Conservation (phyloP, 2,329 filamentous ascomycete genomes). For the Ophiosphaerella korrae region DNA sequence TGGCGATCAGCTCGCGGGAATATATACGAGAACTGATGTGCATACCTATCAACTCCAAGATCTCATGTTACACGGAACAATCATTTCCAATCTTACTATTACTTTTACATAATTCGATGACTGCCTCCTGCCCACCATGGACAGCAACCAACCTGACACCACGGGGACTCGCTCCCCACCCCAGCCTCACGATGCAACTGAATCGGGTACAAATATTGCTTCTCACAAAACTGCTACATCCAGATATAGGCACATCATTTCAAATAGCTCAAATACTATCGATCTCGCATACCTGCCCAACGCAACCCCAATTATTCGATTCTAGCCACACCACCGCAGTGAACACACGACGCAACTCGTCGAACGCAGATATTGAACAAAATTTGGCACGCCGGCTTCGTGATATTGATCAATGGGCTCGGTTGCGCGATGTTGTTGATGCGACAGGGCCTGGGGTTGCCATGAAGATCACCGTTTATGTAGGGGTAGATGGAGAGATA, state of each 20-base stretch:
- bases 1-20: no score
- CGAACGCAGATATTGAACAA: not conserved
- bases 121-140: no score
- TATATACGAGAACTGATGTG: no score
- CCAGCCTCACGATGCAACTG: not conserved
- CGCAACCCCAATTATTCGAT: not conserved
- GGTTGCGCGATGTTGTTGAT: not conserved
- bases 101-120: no score
- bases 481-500: not conserved
- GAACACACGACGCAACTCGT: not conserved
- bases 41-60: no score
- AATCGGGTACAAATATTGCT: no score
- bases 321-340: not conserved
- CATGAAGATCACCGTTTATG: not conserved
- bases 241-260: not conserved
- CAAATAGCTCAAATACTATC: not conserved
- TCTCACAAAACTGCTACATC: not conserved
- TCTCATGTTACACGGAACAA: no score
- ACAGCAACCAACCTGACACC: no score
- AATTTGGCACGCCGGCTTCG: no score
- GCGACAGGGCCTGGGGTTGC: not conserved
- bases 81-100: no score
- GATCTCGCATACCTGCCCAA: not conserved
- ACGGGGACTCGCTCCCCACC: no score
- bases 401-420: not conserved